Evolutionary conservation across 2,329 filamentous ascomycete genomes (phyloP), one percentile per base, ranked within the genome.

Genomic region (Aspergillus brunneoviolaceus): DNA sequence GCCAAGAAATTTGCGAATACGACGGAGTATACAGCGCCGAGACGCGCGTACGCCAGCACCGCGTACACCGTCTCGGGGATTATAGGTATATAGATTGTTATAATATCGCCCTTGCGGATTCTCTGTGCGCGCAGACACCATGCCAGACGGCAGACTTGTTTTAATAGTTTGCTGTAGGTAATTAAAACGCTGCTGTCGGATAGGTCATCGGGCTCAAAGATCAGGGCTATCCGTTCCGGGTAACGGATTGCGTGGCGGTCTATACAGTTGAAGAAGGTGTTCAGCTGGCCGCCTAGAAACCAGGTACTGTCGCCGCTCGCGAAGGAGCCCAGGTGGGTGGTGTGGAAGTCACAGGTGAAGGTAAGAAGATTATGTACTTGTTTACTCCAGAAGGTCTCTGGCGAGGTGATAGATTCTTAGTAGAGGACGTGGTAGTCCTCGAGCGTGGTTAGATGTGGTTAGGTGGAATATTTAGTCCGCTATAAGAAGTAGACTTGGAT

Each of bases 21-120:
- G 58, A 98, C 92, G 0, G 93, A 96, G 84, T 98, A 94, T 4
- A 97, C 85, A 48, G 94, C 94, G 57, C 94, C 94, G 68, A 97
- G 95, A 73, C 94, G 90, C 51, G 87, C 80, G 77, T 92, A 93
- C 60, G 94, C 94, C 58, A 98, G 84, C 76, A 97, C 89, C 55
- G 93, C 88, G 71, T 97, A 83, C 60, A 97, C 71, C 4, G 93
- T 93, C 78, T 97, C 93, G 57, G 93, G 94, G 77, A 98, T 96
- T 93, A 97, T 98, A 75, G 94, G 94, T 68, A 98, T 81, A 81
- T 98, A 98, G 65, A 98, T 89, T 64, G 92, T 92, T 60, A 97
- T 92, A 10, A 91, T 95, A 78, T 98, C 93, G 55, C 94, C 94
- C 82, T 96, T 97, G 80, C 88, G 87, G 62, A 98, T 92, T 63